phyloP scores from a whole-genome alignment of 163 green algal genomes.

The Chlorella variabilis region DNA sequence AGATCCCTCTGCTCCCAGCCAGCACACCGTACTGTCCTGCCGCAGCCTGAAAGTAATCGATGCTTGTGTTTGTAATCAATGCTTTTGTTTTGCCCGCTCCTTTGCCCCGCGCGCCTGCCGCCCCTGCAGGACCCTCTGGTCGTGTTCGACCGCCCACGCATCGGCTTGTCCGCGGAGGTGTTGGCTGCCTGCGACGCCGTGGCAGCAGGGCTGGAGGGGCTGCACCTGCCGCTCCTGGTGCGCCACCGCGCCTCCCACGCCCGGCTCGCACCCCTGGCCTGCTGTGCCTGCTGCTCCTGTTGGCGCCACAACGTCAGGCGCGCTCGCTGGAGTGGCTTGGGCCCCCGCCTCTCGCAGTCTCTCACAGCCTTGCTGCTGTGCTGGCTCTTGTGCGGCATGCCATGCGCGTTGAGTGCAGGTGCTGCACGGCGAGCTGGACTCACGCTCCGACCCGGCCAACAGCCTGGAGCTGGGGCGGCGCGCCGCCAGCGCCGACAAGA shows the following conservation, averaged over 20 bases:
- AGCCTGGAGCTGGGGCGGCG: not conserved
- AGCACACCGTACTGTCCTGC: too few species aligned
- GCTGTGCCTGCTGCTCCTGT: too few species aligned
- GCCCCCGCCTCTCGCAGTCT: too few species aligned
- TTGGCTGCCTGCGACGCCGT: not conserved
- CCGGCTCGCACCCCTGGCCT: too few species aligned
- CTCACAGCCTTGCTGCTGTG: too few species aligned
- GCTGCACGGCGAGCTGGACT: conserved; percentile 4
- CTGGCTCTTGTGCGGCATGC: too few species aligned
- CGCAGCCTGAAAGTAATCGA: too few species aligned
- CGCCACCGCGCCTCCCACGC: not conserved
- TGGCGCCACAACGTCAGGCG: too few species aligned
- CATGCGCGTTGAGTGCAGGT: not conserved
- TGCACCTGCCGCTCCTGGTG: conserved; percentile 2
- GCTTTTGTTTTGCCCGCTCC: too few species aligned
- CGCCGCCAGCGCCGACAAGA: not conserved
- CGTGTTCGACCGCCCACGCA: conserved; percentile 3
- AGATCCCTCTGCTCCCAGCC: too few species aligned
- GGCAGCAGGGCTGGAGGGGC: not conserved
- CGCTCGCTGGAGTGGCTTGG: too few species aligned
- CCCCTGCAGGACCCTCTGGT: conserved; percentile 1
- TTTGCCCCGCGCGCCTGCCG: not conserved
- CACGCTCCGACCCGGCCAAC: not conserved
- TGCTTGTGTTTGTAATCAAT: too few species aligned
- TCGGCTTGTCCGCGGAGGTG: not conserved